Evolutionary conservation across 2,329 filamentous ascomycete genomes (phyloP).

Genomic region (Beauveria caledonica): DNA sequence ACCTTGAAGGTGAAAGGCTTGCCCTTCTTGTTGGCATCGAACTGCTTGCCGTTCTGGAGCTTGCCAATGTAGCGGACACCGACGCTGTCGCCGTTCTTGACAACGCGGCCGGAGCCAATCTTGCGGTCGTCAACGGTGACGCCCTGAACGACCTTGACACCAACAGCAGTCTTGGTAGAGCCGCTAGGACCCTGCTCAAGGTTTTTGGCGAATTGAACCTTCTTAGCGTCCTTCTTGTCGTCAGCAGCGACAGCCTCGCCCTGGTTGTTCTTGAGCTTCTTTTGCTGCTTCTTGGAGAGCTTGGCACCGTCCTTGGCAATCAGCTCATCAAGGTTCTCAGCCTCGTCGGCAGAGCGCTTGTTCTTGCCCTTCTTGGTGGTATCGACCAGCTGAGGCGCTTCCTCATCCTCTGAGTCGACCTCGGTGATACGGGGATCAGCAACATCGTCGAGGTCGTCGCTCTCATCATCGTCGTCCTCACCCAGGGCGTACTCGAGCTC

Average conservation of each 20-base stretch:
- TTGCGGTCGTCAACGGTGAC: constrained; percentile 96
- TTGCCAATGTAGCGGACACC: constrained; percentile 98
- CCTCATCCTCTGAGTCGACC: constrained; percentile 71
- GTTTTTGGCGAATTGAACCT: constrained; percentile 98
- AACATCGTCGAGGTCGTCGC: constrained; percentile 70
- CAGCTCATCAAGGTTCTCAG: constrained; percentile 71
- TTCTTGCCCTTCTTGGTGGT: constrained; percentile 69
- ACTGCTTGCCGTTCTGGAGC: constrained; percentile 87
- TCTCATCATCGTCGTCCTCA: constrained; percentile 64
- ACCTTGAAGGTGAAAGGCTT: constrained; percentile 96
- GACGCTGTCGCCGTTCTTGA: constrained; percentile 84
- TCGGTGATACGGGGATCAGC: constrained; percentile 77
- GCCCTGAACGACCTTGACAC: constrained; percentile 74
- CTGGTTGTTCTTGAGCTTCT: constrained; percentile 99
- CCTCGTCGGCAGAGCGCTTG: constrained; percentile 83
- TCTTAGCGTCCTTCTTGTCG: constrained; percentile 66
- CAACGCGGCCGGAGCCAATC: constrained; percentile 71
- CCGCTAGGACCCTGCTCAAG: constrained; percentile 92
- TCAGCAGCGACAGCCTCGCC: constrained; percentile 68
- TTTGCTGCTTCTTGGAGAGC: constrained; percentile 91
- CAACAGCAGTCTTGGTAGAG: constrained; percentile 51
- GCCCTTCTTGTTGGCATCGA: constrained; percentile 98
- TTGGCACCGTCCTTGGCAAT: constrained; percentile 74
- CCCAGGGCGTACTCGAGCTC: constrained; percentile 66
- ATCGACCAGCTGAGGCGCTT: constrained; percentile 52